Base-by-base conservation (phyloP, 345 rosid species). In the Acer negundo region DNA sequence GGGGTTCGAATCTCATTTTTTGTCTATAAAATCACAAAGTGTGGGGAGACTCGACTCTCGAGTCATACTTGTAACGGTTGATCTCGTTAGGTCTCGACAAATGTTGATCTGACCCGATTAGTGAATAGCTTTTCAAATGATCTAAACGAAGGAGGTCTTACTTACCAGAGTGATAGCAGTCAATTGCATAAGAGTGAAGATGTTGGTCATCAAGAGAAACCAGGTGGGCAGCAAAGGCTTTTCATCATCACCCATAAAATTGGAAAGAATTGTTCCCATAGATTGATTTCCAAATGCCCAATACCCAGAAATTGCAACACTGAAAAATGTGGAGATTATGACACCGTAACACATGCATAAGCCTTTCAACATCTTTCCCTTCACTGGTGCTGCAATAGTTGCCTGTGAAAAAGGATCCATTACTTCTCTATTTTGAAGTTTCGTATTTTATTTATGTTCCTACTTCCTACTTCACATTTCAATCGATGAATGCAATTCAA, bases 301-400 rank as follows among this genome's bases (percentile, higher is more conserved):
- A 42, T 89, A 87, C 10, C 94, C 90, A 8, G 90, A 87, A 28
- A 90, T 71, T 0, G 76, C 89, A 12, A 86, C 87, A 38, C 91
- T 81, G 79, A 84, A 83, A 68, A 42, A 89, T 7, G 92, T 82
- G 73, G 49, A 55, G 6, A 75, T 67, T 72, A 80, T 73, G 17
- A 87, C 90, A 9, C 77, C 71, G 62, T 83, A 90, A 67, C 92
- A 90, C 0, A 89, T 42, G 67, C 88, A 85, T 20, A 87, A 69
- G 17, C 91, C 94, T 79, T 86, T 90, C 63, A 87, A 86, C 92
- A 89, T 87, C 84, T 90, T 89, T 26, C 91, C 94, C 78, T 86
- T 84, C 12, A 87, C 89, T 0, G 90, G 92, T 3, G 89, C 84
- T 16, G 89, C 91, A 46, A 90, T 59, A 1, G 94, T 89, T 74